Percentiles rank a stretch among this genome's conserved stretches.
Conservation (phyloP, 768 basidiomycete genomes). For the Pleurotus ostreatus region DNA sequence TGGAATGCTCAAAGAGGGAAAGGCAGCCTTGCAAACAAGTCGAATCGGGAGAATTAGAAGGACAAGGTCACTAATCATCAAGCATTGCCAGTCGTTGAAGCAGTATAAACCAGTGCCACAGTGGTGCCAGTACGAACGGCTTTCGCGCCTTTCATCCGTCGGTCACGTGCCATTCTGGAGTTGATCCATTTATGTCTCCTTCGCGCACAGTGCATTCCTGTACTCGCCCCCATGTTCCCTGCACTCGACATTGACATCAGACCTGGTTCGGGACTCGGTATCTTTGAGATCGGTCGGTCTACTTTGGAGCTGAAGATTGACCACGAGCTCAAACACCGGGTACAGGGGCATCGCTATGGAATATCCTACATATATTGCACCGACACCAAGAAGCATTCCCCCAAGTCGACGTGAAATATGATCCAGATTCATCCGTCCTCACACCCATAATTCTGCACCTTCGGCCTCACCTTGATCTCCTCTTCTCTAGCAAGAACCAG, state of each 20-base stretch:
- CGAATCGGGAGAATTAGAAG: no score
- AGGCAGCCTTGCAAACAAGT: no score
- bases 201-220: background rate
- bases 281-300: constrained; percentile 66
- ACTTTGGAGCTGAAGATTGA: background rate
- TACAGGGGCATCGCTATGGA: constrained; percentile 76
- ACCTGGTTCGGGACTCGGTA: constrained; percentile 72
- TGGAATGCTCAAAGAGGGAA: no score
- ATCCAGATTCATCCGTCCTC: constrained; percentile 62
- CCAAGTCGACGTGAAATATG: constrained; percentile 81
- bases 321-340: constrained; percentile 6
- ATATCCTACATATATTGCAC: constrained; percentile 64
- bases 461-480: constrained; percentile 78
- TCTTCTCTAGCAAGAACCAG: constrained; percentile 78
- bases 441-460: constrained; percentile 77
- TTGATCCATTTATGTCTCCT: background rate
- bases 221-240: constrained; percentile 46
- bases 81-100: no score
- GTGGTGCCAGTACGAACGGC: no score
- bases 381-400: constrained; percentile 67
- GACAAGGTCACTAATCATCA: background rate
- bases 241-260: constrained; percentile 71
- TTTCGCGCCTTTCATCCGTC: no score
- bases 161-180: no score
- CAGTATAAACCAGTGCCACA: no score